These are phyloP conservation scores for Debaryomyces fabryi DNA, from an alignment of 1,139 yeast genomes.

Conservation along the genomic window DNA sequence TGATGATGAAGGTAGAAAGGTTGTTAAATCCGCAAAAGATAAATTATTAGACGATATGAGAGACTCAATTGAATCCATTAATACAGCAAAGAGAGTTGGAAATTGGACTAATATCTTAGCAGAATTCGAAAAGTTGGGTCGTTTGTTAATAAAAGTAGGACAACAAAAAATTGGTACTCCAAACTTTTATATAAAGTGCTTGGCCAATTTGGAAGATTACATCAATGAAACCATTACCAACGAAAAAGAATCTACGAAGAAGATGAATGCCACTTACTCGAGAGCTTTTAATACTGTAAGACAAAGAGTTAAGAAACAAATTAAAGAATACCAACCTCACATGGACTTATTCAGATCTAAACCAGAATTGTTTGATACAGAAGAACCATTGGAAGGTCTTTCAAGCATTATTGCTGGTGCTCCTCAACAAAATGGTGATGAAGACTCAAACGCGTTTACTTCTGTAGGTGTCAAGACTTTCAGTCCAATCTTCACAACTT, in stretches of 20 bases:
- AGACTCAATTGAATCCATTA: slow-evolving; percentile 66
- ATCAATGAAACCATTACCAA: slow-evolving; percentile 58
- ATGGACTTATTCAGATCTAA: slow-evolving; percentile 63
- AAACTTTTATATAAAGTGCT: slow-evolving; percentile 64
- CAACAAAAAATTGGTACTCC: slow-evolving; percentile 81
- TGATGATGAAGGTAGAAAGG: slow-evolving; percentile 74
- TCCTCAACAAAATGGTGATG: slow-evolving; percentile 30
- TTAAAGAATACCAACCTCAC: slow-evolving; percentile 64
- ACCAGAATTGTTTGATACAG: slow-evolving; percentile 73
- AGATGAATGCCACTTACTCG: slow-evolving; percentile 79
- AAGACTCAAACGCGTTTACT: slow-evolving; percentile 23
- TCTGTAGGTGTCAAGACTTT: slow-evolving; percentile 27
- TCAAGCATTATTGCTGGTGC: slow-evolving; percentile 26
- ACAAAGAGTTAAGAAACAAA: slow-evolving; percentile 85
- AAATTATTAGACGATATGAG: slow-evolving; percentile 88
- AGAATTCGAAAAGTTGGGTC: slow-evolving; percentile 79
- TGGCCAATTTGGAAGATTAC: slow-evolving; percentile 74
- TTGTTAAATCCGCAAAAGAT: slow-evolving; percentile 92
- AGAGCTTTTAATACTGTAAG: slow-evolving; percentile 85
- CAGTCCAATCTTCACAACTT: slow-evolving; percentile 66
- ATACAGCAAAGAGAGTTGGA: slow-evolving; percentile 66
- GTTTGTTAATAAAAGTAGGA: slow-evolving; percentile 64
- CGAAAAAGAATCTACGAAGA: slow-evolving; percentile 63
- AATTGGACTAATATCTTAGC: slow-evolving; percentile 79
- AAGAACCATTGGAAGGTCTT: slow-evolving; percentile 38